phyloP scores from a whole-genome alignment of 164 flowering plant species.

The Dillenia suffruticosa region DNA sequence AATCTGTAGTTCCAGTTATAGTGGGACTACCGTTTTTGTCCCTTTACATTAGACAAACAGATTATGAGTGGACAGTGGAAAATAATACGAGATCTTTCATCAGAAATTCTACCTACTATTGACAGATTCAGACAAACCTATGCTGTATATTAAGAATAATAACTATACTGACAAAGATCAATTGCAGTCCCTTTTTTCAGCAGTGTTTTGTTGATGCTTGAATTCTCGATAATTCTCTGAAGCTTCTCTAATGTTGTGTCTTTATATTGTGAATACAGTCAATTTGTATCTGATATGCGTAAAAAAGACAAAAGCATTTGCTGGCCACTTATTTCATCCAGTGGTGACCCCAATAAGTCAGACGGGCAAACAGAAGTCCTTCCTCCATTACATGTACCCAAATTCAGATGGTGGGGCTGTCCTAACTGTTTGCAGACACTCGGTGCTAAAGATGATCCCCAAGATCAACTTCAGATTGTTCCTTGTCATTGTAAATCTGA shows the following conservation, averaged over 20 bases:
- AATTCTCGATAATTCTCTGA: neutral
- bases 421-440: slow-evolving; percentile 29
- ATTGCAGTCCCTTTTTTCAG: too few species aligned
- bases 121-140: too few species aligned
- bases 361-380: slow-evolving; percentile 28
- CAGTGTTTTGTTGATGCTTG: too few species aligned
- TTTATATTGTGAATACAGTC: slow-evolving; percentile 38
- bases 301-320: slow-evolving; percentile 40
- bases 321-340: slow-evolving; percentile 47
- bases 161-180: too few species aligned
- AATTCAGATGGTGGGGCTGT: slow-evolving; percentile 66
- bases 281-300: slow-evolving; percentile 57
- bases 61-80: too few species aligned
- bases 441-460: slow-evolving; percentile 6
- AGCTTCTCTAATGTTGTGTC: slow-evolving; percentile 1
- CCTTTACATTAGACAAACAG: too few species aligned
- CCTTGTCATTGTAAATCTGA: slow-evolving; percentile 2
- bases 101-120: too few species aligned
- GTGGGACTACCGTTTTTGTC: too few species aligned
- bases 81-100: too few species aligned
- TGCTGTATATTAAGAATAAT: too few species aligned
- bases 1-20: too few species aligned
- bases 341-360: slow-evolving; percentile 10
- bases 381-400: slow-evolving; percentile 49
- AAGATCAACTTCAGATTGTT: slow-evolving; percentile 9